Conservation (phyloP, 352 stramenopile genomes). For the Pythium utonaiense region DNA sequence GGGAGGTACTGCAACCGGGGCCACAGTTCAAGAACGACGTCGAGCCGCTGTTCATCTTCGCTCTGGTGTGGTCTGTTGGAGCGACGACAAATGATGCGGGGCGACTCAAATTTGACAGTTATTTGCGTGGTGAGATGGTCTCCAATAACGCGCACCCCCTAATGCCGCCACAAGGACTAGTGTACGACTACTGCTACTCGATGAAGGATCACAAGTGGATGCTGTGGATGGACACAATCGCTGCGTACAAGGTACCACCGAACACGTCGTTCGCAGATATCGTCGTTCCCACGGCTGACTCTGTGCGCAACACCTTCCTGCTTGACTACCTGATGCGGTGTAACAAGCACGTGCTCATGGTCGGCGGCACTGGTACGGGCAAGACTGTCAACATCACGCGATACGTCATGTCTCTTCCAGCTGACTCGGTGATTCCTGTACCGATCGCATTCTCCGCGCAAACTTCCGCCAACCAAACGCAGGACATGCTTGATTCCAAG, state of each 20-base stretch:
- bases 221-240: constrained; percentile 93
- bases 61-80: constrained; percentile 90
- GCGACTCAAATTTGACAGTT: constrained; percentile 86
- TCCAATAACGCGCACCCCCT: constrained; percentile 50
- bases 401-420: constrained; percentile 83
- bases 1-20: constrained; percentile 39
- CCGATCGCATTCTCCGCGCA: constrained; percentile 91
- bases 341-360: constrained; percentile 93
- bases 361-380: constrained; percentile 91
- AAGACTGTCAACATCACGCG: constrained; percentile 94
- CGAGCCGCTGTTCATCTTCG: constrained; percentile 91
- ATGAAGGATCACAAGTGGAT: constrained; percentile 89
- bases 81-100: constrained; percentile 88
- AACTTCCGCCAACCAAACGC: constrained; percentile 90
- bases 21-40: constrained; percentile 76
- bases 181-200: constrained; percentile 92
- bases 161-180: constrained; percentile 58
- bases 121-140: constrained; percentile 82
- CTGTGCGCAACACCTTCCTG: constrained; percentile 91
- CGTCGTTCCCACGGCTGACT: constrained; percentile 92
- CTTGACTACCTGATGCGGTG: constrained; percentile 80
- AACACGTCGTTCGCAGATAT: constrained; percentile 88
- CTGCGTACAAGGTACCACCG: constrained; percentile 61
- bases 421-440: constrained; percentile 88
- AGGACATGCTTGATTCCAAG: constrained; percentile 90